phyloP scores from a whole-genome alignment of 2,329 filamentous ascomycete species.

The Colletotrichum chrysophilum region DNA sequence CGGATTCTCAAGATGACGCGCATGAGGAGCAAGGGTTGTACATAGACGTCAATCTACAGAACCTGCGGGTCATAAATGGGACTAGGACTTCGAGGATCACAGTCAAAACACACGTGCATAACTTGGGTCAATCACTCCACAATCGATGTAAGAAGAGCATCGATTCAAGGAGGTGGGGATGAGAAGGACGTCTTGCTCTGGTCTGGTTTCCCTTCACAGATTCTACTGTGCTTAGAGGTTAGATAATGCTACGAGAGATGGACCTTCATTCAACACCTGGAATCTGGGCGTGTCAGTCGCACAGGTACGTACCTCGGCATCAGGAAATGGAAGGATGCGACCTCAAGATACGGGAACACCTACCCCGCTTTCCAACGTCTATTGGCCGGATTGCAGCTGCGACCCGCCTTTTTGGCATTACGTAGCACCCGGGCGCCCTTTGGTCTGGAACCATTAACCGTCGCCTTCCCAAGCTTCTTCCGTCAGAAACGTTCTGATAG shows the following conservation, averaged over 20 bases:
- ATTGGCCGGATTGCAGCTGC: not conserved
- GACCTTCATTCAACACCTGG: not conserved
- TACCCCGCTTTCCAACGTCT: conserved; percentile 7
- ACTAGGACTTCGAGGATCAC: not conserved
- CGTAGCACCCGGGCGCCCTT: conserved; percentile 14
- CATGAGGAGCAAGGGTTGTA: not conserved
- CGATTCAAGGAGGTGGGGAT: not conserved
- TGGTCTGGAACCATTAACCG: conserved; percentile 9
- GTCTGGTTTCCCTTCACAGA: not conserved
- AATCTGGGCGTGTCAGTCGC: not conserved
- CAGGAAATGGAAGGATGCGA: not conserved
- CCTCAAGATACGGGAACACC: not conserved
- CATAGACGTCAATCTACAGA: not conserved
- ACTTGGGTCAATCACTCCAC: not conserved
- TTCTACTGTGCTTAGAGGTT: not conserved
- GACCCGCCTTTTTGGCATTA: conserved; percentile 15
- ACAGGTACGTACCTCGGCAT: not conserved
- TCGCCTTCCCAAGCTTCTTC: conserved; percentile 11
- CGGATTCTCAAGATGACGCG: not conserved
- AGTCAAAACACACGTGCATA: not conserved
- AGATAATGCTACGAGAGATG: not conserved
- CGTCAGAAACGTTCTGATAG: conserved; percentile 5
- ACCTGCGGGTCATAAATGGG: not conserved
- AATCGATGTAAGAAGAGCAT: not conserved
- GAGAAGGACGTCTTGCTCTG: not conserved